Evolutionary conservation across 768 basidiomycete genomes (phyloP).

Genomic region (Rhizopogon vesiculosus): DNA sequence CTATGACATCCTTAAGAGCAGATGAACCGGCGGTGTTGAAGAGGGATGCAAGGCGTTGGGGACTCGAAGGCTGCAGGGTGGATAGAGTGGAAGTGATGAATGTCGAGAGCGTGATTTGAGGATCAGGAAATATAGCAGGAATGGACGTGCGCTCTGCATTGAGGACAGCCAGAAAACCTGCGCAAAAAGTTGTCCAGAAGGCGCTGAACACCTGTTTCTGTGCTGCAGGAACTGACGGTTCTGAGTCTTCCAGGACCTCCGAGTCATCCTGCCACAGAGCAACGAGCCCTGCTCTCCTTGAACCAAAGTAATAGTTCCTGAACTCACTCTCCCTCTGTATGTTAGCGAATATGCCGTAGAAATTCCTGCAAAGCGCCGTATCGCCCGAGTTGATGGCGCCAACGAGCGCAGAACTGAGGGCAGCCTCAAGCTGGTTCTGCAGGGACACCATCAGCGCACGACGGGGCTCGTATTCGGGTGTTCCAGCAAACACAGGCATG

Average conservation of each 20-base stretch:
- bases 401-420: conserved; percentile 85
- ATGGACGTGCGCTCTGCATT: conserved; percentile 69
- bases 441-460: conserved; percentile 84
- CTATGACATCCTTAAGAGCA: conserved; percentile 67
- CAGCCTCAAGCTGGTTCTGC: conserved; percentile 94
- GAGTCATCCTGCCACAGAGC: conserved; percentile 58
- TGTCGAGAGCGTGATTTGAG: conserved; percentile 66
- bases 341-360: conserved; percentile 82
- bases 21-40: conserved; percentile 59
- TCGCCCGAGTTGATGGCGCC: conserved; percentile 82
- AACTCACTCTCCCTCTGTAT: conserved; percentile 94
- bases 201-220: conserved; percentile 43
- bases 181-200: conserved; percentile 75
- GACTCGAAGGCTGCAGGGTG: conserved; percentile 74
- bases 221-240: conserved; percentile 18
- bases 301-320: conserved; percentile 90
- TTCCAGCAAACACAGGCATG: conserved; percentile 91
- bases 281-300: conserved; percentile 61
- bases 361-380: conserved; percentile 64
- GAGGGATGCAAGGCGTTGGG: conserved; percentile 71
- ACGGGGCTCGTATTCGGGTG: conserved; percentile 84
- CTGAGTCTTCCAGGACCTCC: conserved; percentile 46
- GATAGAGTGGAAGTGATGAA: conserved; percentile 82
- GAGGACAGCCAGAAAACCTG: conserved; percentile 60
- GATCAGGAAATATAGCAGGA: conserved; percentile 85